Percentiles rank a stretch among this genome's conserved stretches.
Conservation (phyloP, 305 asterid genomes). For the Withania somnifera region DNA sequence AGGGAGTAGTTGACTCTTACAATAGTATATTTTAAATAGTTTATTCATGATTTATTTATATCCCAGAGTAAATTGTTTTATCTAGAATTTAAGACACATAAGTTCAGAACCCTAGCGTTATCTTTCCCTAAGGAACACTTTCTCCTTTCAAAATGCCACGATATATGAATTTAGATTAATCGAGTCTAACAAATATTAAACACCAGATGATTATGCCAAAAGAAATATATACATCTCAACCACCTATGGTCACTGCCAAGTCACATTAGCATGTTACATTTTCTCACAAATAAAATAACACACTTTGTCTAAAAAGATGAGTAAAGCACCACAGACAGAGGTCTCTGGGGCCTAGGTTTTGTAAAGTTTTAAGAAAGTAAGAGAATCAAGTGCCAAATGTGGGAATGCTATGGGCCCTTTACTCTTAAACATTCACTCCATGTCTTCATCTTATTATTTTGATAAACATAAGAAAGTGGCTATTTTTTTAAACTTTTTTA, state of each 20-base stretch:
- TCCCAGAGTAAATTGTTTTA: too few relatives aligned
- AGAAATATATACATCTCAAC: neutral
- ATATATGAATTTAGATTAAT: neutral
- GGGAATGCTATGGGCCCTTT: neutral
- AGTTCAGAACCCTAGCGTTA: too few relatives aligned
- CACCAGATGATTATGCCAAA: neutral
- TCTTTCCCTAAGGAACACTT: neutral
- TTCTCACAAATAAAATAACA: neutral
- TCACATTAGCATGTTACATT: neutral
- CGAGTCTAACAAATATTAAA: rapidly evolving
- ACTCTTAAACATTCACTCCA: neutral
- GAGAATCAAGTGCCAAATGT: neutral
- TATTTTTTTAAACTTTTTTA: neutral
- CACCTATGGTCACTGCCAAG: neutral
- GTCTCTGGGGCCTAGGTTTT: neutral
- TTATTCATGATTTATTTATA: too few relatives aligned
- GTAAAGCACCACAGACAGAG: neutral
- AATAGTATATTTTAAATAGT: too few relatives aligned
- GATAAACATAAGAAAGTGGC: neutral
- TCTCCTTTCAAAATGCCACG: too few relatives aligned
- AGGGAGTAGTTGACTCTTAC: too few relatives aligned
- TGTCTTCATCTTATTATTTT: neutral
- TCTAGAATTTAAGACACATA: too few relatives aligned
- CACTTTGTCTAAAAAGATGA: neutral
- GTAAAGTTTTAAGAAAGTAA: neutral